phyloP scores from a whole-genome alignment of 306 rosid genomes.

The Senna siamea region DNA sequence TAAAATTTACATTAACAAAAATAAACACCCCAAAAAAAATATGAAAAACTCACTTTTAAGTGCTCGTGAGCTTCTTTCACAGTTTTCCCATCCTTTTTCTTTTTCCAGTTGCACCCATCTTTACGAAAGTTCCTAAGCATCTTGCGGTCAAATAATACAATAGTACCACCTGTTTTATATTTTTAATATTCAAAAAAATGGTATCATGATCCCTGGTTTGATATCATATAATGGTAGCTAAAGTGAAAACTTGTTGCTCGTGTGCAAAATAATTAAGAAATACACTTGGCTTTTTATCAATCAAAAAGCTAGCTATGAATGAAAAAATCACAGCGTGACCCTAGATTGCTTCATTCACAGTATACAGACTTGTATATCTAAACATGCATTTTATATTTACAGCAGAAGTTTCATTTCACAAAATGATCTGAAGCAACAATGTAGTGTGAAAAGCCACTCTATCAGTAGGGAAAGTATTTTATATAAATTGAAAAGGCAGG shows the following conservation, averaged over 20 bases:
- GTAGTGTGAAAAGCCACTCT: neutral
- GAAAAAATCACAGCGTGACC: constrained; percentile 14
- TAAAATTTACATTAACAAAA: constrained; percentile 11
- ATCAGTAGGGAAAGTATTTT: neutral
- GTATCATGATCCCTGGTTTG: constrained; percentile 26
- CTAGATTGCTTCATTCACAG: constrained; percentile 30
- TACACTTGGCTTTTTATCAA: constrained; percentile 6
- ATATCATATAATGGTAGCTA: constrained; percentile 27
- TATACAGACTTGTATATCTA: constrained; percentile 2
- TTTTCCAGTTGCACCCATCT: constrained; percentile 98
- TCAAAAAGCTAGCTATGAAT: constrained; percentile 19
- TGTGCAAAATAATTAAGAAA: constrained; percentile 7
- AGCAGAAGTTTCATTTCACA: constrained; percentile 6
- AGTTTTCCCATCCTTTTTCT: constrained; percentile 95
- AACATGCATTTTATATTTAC: neutral
- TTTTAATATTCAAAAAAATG: neutral
- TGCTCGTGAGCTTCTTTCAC: constrained; percentile 99
- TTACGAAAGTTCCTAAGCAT: constrained; percentile 92
- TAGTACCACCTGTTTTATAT: constrained; percentile 75
- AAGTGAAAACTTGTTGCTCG: constrained; percentile 15
- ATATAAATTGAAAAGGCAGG: constrained; percentile 8
- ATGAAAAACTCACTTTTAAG: constrained; percentile 77
- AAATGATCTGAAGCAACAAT: constrained; percentile 28
- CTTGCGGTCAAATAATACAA: constrained; percentile 87
- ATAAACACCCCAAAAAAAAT: constrained; percentile 20